A percentile compares a stretch with the other conserved stretches of the same genome.
These are phyloP conservation scores for Aspergillus sp. DNA, from an alignment of 2,329 filamentous ascomycete species.

Conservation along the genomic window DNA sequence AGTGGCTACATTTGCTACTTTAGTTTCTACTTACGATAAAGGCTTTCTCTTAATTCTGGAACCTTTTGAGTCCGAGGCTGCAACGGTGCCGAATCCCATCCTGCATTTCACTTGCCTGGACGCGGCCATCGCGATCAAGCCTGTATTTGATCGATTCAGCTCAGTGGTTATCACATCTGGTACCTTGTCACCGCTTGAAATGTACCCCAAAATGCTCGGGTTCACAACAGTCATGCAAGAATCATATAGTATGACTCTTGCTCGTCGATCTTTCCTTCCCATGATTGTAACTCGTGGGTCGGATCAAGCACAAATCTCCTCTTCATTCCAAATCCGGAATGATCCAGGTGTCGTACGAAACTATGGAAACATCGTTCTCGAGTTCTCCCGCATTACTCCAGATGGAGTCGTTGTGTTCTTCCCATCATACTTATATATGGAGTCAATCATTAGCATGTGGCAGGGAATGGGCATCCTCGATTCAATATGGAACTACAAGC, in stretches of 20 bases:
- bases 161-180: constrained; percentile 98
- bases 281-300: constrained; percentile 97
- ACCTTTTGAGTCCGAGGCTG: constrained; percentile 91
- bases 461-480: constrained; percentile 98
- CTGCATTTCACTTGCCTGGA: constrained; percentile 96
- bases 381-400: constrained; percentile 93
- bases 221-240: constrained; percentile 92
- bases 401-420: constrained; percentile 99
- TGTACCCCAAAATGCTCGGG: constrained; percentile 98
- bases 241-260: constrained; percentile 95
- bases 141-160: constrained; percentile 94
- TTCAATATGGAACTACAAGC: constrained; percentile 98
- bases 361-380: constrained; percentile 88
- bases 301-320: constrained; percentile 90
- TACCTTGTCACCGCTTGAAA: constrained; percentile 93
- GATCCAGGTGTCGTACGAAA: constrained; percentile 97
- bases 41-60: constrained; percentile 96
- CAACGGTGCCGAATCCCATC: constrained; percentile 94
- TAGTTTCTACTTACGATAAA: constrained; percentile 95
- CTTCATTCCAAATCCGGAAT: constrained; percentile 91
- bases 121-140: constrained; percentile 95
- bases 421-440: constrained; percentile 98
- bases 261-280: constrained; percentile 89
- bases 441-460: constrained; percentile 98
- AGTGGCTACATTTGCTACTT: constrained; percentile 93